Evolutionary conservation across 352 stramenopile genomes (phyloP), one percentile per base, ranked within the genome.

Genomic region (Globisporangium nunn): DNA sequence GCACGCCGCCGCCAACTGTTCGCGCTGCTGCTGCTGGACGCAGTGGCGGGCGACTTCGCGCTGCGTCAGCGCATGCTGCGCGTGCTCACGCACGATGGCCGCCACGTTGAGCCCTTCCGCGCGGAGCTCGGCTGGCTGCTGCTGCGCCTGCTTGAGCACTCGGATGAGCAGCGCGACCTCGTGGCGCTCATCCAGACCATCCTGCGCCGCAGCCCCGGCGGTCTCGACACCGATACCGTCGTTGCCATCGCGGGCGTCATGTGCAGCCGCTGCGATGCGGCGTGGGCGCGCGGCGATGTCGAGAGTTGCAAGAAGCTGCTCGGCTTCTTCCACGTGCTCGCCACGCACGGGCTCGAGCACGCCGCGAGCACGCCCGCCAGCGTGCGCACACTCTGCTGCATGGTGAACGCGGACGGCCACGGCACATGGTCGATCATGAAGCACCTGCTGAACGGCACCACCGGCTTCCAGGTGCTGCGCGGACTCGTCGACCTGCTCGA

Each of bases 361-460:
- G 81, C 78, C 1, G 76, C 82, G 6, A 83, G 75, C 17, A 82
- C 73, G 1, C 75, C 78, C 3, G 71, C 62, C 4, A 91, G 79
- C 58, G 62, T 95, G 29, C 72, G 76, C 18, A 91, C 85, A 12
- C 61, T 95, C 3, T 93, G 85, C 54, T 91, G 78, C 52, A 76
- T 95, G 56, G 83, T 93, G 8, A 95, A 95, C 54, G 78, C 78
- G 7, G 83, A 93, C 53, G 82, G 81, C 17, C 76, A 91, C 58
- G 82, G 76, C 33, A 91, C 83, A 37, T 95, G 85, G 85, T 81
- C 77, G 2, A 73, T 92, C 28, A 88, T 93, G 74, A 91, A 92
- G 64, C 61, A 81, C 30, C 28, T 95, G 50, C 72, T 95, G 14
- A 82, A 68, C 63, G 79, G 82, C 39, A 63, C 52, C 3, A 78